phyloP scores from a whole-genome alignment of 1,284 basidiomycete species.

The Cystobasidiaceae sp. region DNA sequence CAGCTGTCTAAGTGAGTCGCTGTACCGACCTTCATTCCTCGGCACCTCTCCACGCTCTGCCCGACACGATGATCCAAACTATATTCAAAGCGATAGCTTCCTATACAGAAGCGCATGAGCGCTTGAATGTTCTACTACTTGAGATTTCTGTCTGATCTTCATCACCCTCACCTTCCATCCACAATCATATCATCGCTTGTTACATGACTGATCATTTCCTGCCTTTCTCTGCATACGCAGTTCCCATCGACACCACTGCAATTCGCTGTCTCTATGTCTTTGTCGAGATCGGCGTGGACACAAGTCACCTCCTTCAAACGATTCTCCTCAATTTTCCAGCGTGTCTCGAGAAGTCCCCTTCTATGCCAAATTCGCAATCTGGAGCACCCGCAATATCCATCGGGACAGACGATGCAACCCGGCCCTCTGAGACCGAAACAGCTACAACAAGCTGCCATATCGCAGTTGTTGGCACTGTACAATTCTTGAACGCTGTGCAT shows the following conservation, averaged over 20 bases:
- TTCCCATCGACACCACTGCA: conserved; percentile 87
- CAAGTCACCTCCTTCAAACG: conserved; percentile 70
- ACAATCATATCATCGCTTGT: background rate
- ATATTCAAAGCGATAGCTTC: background rate
- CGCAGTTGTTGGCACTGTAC: conserved; percentile 88
- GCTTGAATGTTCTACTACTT: conserved; percentile 17
- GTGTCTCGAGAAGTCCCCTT: conserved; percentile 38
- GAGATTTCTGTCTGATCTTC: conserved; percentile 16
- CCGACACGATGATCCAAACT: background rate
- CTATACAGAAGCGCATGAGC: conserved; percentile 1
- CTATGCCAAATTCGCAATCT: conserved; percentile 41
- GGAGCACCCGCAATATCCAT: background rate
- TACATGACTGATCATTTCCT: background rate
- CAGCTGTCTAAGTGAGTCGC: conserved; percentile 76
- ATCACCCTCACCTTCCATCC: background rate
- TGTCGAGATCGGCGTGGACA: conserved; percentile 93
- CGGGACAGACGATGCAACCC: conserved; percentile 6
- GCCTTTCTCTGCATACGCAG: conserved; percentile 49
- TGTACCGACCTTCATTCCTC: background rate
- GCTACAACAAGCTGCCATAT: conserved; percentile 47
- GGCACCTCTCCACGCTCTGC: too few species aligned
- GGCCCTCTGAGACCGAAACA: background rate
- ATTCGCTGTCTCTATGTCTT: conserved; percentile 98
- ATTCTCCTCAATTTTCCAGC: conserved; percentile 86
- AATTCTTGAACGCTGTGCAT: conserved; percentile 86